Evolutionary conservation across 1,139 yeast species (phyloP), one percentile per base, ranked within the genome.

Genomic region (Candida freyschussii): DNA sequence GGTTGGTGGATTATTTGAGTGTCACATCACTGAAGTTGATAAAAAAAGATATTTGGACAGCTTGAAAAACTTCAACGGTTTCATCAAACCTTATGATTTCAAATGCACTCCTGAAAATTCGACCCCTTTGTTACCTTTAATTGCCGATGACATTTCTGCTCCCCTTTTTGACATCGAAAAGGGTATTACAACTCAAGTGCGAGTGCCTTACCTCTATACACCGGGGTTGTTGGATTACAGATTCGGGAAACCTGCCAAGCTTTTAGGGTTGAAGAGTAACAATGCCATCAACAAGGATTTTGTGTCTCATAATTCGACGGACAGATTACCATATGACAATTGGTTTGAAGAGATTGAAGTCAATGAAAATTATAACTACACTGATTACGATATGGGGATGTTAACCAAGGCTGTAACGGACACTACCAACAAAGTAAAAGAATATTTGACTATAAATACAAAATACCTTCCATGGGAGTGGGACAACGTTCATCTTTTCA

Each of bases 1-100:
- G 55, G 73, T 82, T 2, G 93, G 93, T 6, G 89, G 79, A 0
- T 44, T 82, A 7, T 82, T 67, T 51, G 68, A 69, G 41, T 78
- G 85, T 47, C 60, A 67, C 3, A 42, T 69, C 1, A 50, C 64
- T 3, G 39, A 55, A 38, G 35, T 41, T 23, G 44, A 59, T 8
- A 57, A 55, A 30, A 24, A 24, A 13, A 43, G 54, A 23, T 50
- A 63, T 13, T 44, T 64, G 30, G 48, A 49, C 9, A 45, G 49
- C 22, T 53, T 65, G 26, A 40, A 42, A 24, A 39, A 43, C 13
- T 22, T 43, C 5, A 34, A 43, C 14, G 37, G 29, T 13, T 33
- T 39, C 21, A 19, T 27, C 4, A 27, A 53, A 13, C 45, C 52
- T 1, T 43, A 50, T 26, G 44, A 51, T n/a, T 46, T 59, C 20